Conservation (phyloP, 257 asterid genomes). For the Apocynum venetum region DNA sequence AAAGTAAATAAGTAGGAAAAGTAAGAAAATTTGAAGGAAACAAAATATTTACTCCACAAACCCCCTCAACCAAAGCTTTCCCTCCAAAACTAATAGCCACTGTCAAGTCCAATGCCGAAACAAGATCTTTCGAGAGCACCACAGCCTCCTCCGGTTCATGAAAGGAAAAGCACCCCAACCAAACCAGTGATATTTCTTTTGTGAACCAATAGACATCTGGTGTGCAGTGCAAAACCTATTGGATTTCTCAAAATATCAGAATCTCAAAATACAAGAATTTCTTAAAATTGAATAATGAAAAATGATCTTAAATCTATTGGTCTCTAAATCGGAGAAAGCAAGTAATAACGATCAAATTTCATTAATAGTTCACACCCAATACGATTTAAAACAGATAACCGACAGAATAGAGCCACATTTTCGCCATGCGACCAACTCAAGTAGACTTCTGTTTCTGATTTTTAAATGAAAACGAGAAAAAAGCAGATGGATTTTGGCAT, state of each 20-base stretch:
- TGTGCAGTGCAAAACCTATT: conserved; percentile 57
- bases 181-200: conserved; percentile 58
- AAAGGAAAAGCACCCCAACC: conserved; percentile 64
- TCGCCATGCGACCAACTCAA: not conserved
- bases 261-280: conserved; percentile 12
- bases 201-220: conserved; percentile 93
- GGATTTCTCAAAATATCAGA: conserved; percentile 37
- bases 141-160: conserved; percentile 67
- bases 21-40: not conserved
- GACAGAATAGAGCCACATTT: not conserved
- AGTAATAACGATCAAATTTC: not conserved
- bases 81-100: conserved; percentile 14
- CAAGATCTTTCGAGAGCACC: conserved; percentile 55
- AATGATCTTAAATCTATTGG: not conserved
- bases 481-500: not conserved
- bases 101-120: conserved; percentile 92
- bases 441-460: not conserved
- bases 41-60: conserved; percentile 21
- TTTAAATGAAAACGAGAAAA: not conserved
- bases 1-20: not conserved
- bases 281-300: not conserved
- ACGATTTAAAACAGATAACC: not conserved
- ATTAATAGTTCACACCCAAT: not conserved
- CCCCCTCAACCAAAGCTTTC: conserved; percentile 17
- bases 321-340: not conserved